These are phyloP conservation scores for Aspergillus sergii DNA, from an alignment of 2,329 filamentous ascomycete genomes.

Conservation along the genomic window DNA sequence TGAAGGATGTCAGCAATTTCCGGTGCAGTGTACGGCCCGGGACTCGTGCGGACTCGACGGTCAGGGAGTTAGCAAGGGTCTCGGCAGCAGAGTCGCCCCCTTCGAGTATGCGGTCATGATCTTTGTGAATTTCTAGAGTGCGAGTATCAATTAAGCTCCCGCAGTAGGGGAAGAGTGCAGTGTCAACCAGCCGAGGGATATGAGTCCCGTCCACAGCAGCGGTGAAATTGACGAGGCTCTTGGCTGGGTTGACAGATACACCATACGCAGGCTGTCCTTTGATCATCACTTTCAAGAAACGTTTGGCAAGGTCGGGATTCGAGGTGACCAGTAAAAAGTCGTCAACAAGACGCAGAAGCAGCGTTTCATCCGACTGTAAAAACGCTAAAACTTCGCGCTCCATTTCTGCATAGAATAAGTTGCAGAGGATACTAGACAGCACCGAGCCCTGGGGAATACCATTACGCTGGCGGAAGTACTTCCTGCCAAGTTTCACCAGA, in stretches of 20 bases:
- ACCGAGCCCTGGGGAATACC: constrained; percentile 95
- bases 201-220: constrained; percentile 56
- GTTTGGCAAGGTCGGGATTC: constrained; percentile 64
- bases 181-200: constrained; percentile 54
- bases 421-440: constrained; percentile 83
- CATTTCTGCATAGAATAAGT: constrained; percentile 91
- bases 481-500: constrained; percentile 84
- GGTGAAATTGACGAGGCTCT: constrained; percentile 85
- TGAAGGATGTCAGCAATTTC: constrained; percentile 75
- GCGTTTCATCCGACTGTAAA: constrained; percentile 58
- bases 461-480: constrained; percentile 80
- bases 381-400: constrained; percentile 73
- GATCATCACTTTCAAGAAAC: constrained; percentile 81
- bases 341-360: constrained; percentile 83
- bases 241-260: constrained; percentile 72
- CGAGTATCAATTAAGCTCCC: constrained; percentile 74
- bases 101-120: constrained; percentile 55
- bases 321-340: constrained; percentile 90
- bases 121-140: constrained; percentile 74
- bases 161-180: constrained; percentile 77
- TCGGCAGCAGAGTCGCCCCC: constrained; percentile 53
- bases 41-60: constrained; percentile 71
- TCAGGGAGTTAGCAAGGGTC: constrained; percentile 71
- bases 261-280: constrained; percentile 77
- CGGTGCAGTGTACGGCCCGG: constrained; percentile 79